A percentile compares a stretch with the other conserved stretches of the same genome.
These are phyloP conservation scores for Cyclospora cayetanensis DNA, from an alignment of 169 alveolate genomes.

Conservation along the genomic window DNA sequence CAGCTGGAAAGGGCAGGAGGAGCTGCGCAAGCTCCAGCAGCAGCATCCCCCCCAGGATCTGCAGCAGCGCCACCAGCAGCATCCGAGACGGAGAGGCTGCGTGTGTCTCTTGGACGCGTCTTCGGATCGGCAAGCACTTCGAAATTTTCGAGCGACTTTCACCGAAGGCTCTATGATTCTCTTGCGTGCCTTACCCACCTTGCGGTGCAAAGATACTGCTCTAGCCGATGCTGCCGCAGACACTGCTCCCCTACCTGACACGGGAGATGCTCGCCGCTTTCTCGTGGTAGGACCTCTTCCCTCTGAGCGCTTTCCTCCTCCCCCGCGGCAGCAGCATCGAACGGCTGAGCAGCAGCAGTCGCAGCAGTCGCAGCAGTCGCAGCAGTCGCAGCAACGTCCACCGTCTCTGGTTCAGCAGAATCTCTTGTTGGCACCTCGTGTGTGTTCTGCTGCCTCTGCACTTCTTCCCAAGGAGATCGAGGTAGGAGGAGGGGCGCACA, in stretches of 20 bases:
- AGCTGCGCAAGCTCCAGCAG: background rate
- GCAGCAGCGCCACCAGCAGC: constrained; percentile 38
- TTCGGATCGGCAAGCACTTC: background rate
- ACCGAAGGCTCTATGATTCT: background rate
- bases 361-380: constrained; percentile 1
- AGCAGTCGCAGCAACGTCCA: background rate
- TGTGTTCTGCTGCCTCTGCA: background rate
- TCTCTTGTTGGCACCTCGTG: background rate
- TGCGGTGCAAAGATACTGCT: constrained; percentile 13
- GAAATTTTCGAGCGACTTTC: background rate
- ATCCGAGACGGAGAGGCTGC: background rate
- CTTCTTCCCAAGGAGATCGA: background rate
- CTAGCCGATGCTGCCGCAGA: constrained; percentile 25
- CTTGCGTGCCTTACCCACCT: background rate
- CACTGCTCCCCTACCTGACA: background rate
- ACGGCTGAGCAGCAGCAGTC: background rate
- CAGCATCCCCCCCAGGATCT: background rate
- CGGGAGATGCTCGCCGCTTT: background rate
- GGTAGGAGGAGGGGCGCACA: no score
- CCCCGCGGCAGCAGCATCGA: background rate
- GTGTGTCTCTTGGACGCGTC: background rate
- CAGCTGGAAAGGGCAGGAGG: background rate
- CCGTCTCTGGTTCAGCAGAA: background rate
- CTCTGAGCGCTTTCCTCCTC: background rate
- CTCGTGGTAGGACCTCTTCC: constrained; percentile 32